Percentiles rank a stretch among this genome's conserved stretches.
Conservation (phyloP, 768 basidiomycete species). For the Pleurotus cornucopiae region DNA sequence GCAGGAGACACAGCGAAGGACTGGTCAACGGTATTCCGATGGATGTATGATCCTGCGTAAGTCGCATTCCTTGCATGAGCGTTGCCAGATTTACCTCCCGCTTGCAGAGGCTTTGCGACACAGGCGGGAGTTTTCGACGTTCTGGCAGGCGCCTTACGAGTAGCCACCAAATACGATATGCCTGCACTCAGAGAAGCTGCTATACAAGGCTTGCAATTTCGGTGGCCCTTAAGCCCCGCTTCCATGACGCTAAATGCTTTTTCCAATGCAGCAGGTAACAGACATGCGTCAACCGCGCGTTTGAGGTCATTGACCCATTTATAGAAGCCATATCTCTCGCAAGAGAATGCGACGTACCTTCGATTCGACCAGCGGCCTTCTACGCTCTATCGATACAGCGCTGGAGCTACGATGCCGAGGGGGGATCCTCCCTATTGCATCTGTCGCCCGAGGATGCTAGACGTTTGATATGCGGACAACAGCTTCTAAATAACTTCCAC, state of each 20-base stretch:
- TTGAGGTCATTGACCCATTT: background rate
- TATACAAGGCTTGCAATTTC: slow-evolving; percentile 15
- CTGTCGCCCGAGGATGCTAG: slow-evolving; percentile 24
- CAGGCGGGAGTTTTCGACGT: slow-evolving; percentile 19
- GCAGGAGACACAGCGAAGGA: slow-evolving; percentile 18
- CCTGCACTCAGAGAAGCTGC: slow-evolving; percentile 21
- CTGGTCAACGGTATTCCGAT: slow-evolving; percentile 24
- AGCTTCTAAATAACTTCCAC: slow-evolving; percentile 21
- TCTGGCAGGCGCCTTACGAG: slow-evolving; percentile 22
- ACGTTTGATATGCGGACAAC: slow-evolving; percentile 26
- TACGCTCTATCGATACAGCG: slow-evolving; percentile 31
- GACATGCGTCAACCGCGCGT: background rate
- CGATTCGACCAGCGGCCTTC: slow-evolving; percentile 35
- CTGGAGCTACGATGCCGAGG: slow-evolving; percentile 21
- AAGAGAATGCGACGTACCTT: slow-evolving; percentile 27
- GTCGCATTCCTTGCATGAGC: slow-evolving; percentile 6
- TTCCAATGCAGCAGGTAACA: slow-evolving; percentile 26
- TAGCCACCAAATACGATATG: slow-evolving; percentile 34
- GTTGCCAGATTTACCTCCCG: background rate
- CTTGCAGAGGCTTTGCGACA: slow-evolving; percentile 19
- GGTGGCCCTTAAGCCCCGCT: slow-evolving; percentile 25
- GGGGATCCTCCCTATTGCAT: slow-evolving; percentile 22
- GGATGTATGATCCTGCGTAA: slow-evolving; percentile 30
- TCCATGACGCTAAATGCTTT: slow-evolving; percentile 23
- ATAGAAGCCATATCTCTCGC: slow-evolving; percentile 30